phyloP scores from a whole-genome alignment of 805 yeast genomes.

The Phaffomyces thermotolerans region DNA sequence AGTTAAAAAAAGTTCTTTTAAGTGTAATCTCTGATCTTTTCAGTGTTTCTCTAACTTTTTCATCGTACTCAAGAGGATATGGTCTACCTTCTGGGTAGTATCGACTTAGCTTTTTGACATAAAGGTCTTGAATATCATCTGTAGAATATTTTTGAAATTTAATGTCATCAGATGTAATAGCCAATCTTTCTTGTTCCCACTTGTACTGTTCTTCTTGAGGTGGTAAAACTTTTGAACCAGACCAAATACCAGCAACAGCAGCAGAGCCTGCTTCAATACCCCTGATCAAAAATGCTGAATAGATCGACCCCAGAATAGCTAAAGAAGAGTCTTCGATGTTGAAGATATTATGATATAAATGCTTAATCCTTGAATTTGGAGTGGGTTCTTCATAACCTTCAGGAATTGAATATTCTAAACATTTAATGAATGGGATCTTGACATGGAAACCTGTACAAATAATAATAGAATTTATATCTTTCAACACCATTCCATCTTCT shows the following conservation, averaged over 20 bases:
- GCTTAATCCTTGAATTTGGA: constrained; percentile 29
- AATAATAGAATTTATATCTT: constrained; percentile 31
- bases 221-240: constrained; percentile 35
- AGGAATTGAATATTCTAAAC: constrained; percentile 19
- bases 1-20: neutral
- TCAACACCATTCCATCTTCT: constrained; percentile 27
- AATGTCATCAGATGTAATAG: constrained; percentile 5
- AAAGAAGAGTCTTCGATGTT: constrained; percentile 40
- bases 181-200: constrained; percentile 27
- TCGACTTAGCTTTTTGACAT: neutral
- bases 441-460: constrained; percentile 40
- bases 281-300: constrained; percentile 39
- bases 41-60: neutral
- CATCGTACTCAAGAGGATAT: neutral
- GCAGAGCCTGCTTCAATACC: constrained; percentile 45
- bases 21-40: neutral
- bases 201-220: constrained; percentile 30
- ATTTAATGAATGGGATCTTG: constrained; percentile 31
- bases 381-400: constrained; percentile 16
- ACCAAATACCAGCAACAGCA: constrained; percentile 53
- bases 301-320: constrained; percentile 33
- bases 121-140: neutral
- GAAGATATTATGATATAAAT: constrained; percentile 40
- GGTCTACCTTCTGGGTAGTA: neutral
- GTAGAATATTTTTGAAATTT: constrained; percentile 26